Conservation (phyloP, 495 filamentous ascomycete species). For the Parmelia sp. region DNA sequence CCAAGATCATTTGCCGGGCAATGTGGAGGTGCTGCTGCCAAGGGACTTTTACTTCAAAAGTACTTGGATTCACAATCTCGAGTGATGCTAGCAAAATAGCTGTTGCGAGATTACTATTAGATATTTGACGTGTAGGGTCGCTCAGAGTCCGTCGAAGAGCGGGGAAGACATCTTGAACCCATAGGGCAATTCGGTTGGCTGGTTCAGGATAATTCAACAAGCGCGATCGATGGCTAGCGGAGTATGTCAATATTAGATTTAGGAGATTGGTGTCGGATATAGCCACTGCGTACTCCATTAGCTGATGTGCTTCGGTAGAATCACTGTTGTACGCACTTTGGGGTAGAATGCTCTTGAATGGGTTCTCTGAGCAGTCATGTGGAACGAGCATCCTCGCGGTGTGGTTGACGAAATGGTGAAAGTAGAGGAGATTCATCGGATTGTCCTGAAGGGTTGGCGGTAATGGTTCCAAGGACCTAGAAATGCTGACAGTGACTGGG, state of each 20-base stretch:
- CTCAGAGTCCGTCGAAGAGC: slow-evolving; percentile 62
- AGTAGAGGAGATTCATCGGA: slow-evolving; percentile 71
- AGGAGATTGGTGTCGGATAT: slow-evolving; percentile 61
- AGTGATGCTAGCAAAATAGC: slow-evolving; percentile 83
- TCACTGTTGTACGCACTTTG: slow-evolving; percentile 46
- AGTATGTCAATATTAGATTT: slow-evolving; percentile 74
- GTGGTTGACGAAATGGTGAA: slow-evolving; percentile 76
- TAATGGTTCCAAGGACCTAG: slow-evolving; percentile 58
- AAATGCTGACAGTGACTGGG: slow-evolving; percentile 61
- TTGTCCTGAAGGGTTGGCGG: slow-evolving; percentile 62
- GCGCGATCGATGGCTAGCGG: slow-evolving; percentile 73
- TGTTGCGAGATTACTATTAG: slow-evolving; percentile 70
- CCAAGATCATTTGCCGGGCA: slow-evolving; percentile 68
- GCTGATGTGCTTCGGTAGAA: slow-evolving; percentile 1
- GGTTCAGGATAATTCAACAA: slow-evolving; percentile 53
- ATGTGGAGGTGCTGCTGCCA: slow-evolving; percentile 77
- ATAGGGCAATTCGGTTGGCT: slow-evolving; percentile 67
- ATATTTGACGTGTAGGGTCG: slow-evolving; percentile 52
- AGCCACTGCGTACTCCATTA: slow-evolving; percentile 47
- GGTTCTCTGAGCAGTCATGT: slow-evolving; percentile 69
- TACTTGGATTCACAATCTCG: slow-evolving; percentile 78
- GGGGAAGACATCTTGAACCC: slow-evolving; percentile 73
- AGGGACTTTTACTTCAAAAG: slow-evolving; percentile 50
- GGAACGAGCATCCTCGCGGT: slow-evolving; percentile 69
- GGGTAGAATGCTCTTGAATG: slow-evolving; percentile 64